A percentile compares a stretch with the other conserved stretches of the same genome.
Conservation (phyloP, 2,329 filamentous ascomycete species). For the Fulvia fulva region DNA sequence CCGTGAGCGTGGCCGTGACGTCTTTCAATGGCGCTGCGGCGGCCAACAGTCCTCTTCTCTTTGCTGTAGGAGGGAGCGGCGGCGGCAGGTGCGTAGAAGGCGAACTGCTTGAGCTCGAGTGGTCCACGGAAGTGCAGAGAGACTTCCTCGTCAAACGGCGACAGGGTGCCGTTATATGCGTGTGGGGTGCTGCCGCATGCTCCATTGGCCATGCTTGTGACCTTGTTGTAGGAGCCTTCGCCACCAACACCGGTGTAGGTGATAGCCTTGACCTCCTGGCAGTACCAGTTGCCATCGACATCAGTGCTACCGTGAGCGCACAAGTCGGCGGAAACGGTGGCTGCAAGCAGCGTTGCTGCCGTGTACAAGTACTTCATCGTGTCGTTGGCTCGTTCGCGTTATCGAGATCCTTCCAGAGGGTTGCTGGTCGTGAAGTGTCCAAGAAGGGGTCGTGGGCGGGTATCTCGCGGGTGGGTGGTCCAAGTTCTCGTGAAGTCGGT, state of each 20-base stretch:
- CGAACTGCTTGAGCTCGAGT: slow-evolving; percentile 62
- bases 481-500: neutral
- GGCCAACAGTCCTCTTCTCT: slow-evolving; percentile 32
- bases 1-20: slow-evolving; percentile 41
- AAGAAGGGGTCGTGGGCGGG: neutral
- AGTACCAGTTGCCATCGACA: slow-evolving; percentile 59
- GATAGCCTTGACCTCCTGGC: slow-evolving; percentile 61
- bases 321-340: slow-evolving; percentile 26
- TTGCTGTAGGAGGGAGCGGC: slow-evolving; percentile 23
- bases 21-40: slow-evolving; percentile 24
- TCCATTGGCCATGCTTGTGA: slow-evolving; percentile 58
- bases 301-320: slow-evolving; percentile 30
- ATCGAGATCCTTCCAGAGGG: slow-evolving; percentile 8
- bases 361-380: slow-evolving; percentile 33
- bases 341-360: slow-evolving; percentile 30
- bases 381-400: slow-evolving; percentile 1
- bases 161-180: slow-evolving; percentile 57
- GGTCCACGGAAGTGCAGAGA: slow-evolving; percentile 72
- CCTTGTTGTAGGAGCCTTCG: slow-evolving; percentile 55
- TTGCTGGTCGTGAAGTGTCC: neutral
- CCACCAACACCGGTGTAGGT: slow-evolving; percentile 56
- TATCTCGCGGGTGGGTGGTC: neutral
- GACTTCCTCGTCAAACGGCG: slow-evolving; percentile 67
- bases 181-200: slow-evolving; percentile 53
- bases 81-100: slow-evolving; percentile 57